Conservation (phyloP, 108 stramenopile genomes). For the Phaeodactylum tricornutum region DNA sequence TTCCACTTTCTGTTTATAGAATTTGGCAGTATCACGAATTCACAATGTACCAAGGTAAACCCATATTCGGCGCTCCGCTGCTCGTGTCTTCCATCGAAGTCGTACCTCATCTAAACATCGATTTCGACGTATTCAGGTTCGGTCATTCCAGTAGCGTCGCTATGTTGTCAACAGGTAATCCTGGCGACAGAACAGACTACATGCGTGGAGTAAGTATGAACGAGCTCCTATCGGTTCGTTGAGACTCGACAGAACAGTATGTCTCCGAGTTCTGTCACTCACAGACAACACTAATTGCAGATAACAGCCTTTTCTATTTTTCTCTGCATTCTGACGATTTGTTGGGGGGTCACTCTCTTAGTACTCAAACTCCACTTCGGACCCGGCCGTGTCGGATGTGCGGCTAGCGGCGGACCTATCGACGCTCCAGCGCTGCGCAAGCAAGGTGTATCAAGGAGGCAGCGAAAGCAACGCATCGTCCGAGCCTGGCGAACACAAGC, state of each 20-base stretch:
- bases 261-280: too few species aligned
- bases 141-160: neutral
- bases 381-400: conserved; percentile 25
- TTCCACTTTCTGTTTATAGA: too few species aligned
- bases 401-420: conserved; percentile 27
- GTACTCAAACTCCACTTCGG: conserved; percentile 3
- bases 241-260: neutral
- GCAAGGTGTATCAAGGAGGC: conserved; percentile 12
- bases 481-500: conserved; percentile 32
- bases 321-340: neutral
- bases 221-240: neutral
- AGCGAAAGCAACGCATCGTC: conserved; percentile 11
- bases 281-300: neutral
- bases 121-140: neutral
- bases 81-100: too few species aligned
- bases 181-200: neutral
- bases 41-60: too few species aligned
- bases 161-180: neutral
- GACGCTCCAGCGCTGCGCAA: conserved; percentile 18
- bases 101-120: too few species aligned
- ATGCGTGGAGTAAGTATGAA: neutral
- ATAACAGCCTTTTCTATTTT: conserved; percentile 4
- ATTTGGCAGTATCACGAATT: too few species aligned
- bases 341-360: neutral
- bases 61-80: too few species aligned